Evolutionary conservation across 2,329 filamentous ascomycete species (phyloP).

Genomic region (Stagonosporopsis chrysanthemi): DNA sequence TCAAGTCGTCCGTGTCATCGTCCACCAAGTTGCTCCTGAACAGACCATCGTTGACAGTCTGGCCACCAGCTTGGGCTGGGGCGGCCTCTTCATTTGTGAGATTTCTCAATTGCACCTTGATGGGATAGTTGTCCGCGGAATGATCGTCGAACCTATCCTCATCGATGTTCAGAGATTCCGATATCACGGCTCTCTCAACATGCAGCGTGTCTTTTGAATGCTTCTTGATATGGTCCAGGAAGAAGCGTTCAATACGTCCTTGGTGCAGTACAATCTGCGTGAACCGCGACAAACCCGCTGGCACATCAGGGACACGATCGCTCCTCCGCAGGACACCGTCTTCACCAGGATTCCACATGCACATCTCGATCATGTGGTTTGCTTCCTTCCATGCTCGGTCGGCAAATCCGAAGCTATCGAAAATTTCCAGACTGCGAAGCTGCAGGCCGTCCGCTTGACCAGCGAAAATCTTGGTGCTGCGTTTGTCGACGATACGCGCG

Average conservation of each 20-base stretch:
- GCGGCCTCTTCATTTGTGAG: conserved; percentile 66
- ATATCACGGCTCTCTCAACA: conserved; percentile 66
- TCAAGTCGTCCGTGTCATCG: conserved; percentile 65
- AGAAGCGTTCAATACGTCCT: conserved; percentile 72
- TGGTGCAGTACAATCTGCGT: conserved; percentile 74
- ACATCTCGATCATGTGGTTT: conserved; percentile 73
- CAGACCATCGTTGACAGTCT: conserved; percentile 58
- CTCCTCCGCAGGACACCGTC: conserved; percentile 65
- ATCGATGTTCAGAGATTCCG: conserved; percentile 63
- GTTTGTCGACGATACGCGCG: conserved; percentile 53
- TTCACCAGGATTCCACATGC: conserved; percentile 63
- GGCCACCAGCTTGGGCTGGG: conserved; percentile 53
- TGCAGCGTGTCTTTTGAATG: conserved; percentile 61
- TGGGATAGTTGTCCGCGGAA: conserved; percentile 60
- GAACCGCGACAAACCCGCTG: conserved; percentile 67
- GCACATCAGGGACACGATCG: conserved; percentile 69
- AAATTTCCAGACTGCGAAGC: conserved; percentile 54
- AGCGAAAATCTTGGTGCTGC: conserved; percentile 51
- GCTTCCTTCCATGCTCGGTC: conserved; percentile 70
- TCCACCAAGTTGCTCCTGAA: conserved; percentile 66
- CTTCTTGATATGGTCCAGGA: conserved; percentile 67
- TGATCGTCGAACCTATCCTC: conserved; percentile 58
- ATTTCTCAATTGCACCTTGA: conserved; percentile 66
- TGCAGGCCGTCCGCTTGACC: conserved; percentile 55
- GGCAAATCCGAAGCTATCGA: conserved; percentile 71